A percentile compares a stretch with the other conserved stretches of the same genome.
Evolutionary conservation across 345 rosid genomes (phyloP).

Genomic region (Angophora floribunda): DNA sequence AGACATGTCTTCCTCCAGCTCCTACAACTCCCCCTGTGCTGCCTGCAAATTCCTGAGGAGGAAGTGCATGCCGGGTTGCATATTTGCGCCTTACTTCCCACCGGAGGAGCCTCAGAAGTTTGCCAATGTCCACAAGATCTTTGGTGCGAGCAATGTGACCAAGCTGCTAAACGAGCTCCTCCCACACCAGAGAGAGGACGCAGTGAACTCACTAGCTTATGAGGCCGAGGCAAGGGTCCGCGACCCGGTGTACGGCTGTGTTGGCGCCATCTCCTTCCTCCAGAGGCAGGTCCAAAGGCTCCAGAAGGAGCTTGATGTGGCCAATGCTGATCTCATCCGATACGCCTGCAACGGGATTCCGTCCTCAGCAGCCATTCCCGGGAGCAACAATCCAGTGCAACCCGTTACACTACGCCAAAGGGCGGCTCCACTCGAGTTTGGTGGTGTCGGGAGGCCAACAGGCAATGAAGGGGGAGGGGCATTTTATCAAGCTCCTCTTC

Average conservation of each 20-base stretch:
- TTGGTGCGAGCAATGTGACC: conserved; percentile 91
- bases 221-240: conserved; percentile 94
- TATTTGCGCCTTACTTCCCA: conserved; percentile 92
- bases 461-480: conserved; percentile 5
- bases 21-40: conserved; percentile 95
- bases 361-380: neutral
- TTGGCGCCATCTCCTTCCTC: conserved; percentile 82
- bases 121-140: conserved; percentile 90
- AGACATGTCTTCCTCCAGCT: conserved; percentile 8
- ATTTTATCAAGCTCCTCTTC: conserved; percentile 6
- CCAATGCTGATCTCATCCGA: conserved; percentile 78
- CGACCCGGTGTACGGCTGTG: conserved; percentile 90
- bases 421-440: neutral
- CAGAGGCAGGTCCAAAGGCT: conserved; percentile 87
- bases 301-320: conserved; percentile 84
- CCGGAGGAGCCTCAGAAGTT: conserved; percentile 97
- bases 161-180: conserved; percentile 85
- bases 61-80: conserved; percentile 90
- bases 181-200: conserved; percentile 93
- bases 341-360: conserved; percentile 23
- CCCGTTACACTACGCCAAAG: neutral
- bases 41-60: conserved; percentile 93
- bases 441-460: neutral
- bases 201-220: conserved; percentile 86
- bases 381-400: neutral